Base-by-base conservation (phyloP, 2,329 filamentous ascomycete genomes). In the Ophiocordyceps polyrhachis-furcata region DNA sequence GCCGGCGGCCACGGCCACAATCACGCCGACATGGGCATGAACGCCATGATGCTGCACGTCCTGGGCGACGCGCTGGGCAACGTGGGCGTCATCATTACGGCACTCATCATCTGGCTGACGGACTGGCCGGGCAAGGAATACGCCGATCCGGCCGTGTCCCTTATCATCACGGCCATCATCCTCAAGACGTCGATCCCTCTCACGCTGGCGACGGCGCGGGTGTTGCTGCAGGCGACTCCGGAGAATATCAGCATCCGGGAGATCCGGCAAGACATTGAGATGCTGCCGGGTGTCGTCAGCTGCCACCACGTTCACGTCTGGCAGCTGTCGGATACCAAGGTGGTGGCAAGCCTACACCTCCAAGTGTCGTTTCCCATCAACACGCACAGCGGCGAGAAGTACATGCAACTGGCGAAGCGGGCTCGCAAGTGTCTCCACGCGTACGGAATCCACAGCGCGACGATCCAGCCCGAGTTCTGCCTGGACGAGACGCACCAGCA, bases 291-390 rank as follows among this genome's bases (percentile, higher is more conserved):
- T 40, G 83, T 98, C 42, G 69, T 91, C 49, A 86, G 83, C 58
- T 94, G 87, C 57, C 91, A 98, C 63, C 89, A 98, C 60, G 73
- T 98, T 20, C 91, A 98, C 59, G 87, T 98, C 49, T 98, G 91
- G 91, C 89, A 96, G 62, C 74, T 98, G 31, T 93, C 83, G 15
- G 89, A 96, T 58, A 91, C 87, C 44, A 94, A 95, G 67, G 71
- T 94, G 31, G 82, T 98, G 35, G 89, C 91, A 13, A 91, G 83
- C 12, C 76, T 98, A 62, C 91, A 98, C 58, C 81, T 98, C 41
- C 86, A 94, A 60, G 82, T 98, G 20, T 79, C 80, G 42, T 94
- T 93, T 59, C 83, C 88, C 52, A 87, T 93, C 60, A 81, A 87
- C 57, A 83, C 83, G 43, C 77, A 87, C 52, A 81, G 81, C 40